phyloP scores from a whole-genome alignment of 495 filamentous ascomycete genomes.

The Cetradonia linearis region DNA sequence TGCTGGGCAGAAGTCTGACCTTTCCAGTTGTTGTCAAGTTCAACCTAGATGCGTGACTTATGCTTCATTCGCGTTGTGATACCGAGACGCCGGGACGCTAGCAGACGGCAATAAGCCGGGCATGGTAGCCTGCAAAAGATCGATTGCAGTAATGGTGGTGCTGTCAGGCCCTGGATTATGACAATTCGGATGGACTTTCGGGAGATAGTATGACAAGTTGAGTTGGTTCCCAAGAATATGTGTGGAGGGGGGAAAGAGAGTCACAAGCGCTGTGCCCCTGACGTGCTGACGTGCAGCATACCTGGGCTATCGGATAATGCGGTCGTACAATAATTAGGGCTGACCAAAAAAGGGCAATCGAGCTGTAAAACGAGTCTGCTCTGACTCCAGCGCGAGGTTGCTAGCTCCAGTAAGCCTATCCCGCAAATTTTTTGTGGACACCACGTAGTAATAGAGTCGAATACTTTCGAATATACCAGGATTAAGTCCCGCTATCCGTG shows the following conservation, averaged over 20 bases:
- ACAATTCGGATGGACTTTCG: not conserved
- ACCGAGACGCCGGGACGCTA: not conserved
- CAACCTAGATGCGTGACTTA: no score
- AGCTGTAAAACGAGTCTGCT: not conserved
- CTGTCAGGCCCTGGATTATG: not conserved
- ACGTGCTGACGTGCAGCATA: not conserved
- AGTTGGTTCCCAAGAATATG: not conserved
- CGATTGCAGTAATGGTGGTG: not conserved
- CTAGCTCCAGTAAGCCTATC: not conserved
- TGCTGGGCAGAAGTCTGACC: not conserved
- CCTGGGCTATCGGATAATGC: not conserved
- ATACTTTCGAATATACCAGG: not conserved
- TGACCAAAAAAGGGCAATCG: not conserved
- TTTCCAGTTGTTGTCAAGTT: not conserved
- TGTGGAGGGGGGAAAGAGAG: not conserved
- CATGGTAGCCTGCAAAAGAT: not conserved
- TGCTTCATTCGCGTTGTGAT: not conserved
- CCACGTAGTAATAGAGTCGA: not conserved
- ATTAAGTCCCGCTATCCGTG: not conserved
- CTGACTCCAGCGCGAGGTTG: not conserved
- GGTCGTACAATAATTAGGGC: not conserved
- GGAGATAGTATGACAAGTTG: not conserved
- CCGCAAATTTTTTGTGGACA: not conserved
- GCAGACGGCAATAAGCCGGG: not conserved
- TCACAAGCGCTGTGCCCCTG: not conserved